Percentiles rank a stretch among this genome's conserved stretches.
phyloP scores from a whole-genome alignment of 768 basidiomycete genomes.

The Pisolithus microcarpus region DNA sequence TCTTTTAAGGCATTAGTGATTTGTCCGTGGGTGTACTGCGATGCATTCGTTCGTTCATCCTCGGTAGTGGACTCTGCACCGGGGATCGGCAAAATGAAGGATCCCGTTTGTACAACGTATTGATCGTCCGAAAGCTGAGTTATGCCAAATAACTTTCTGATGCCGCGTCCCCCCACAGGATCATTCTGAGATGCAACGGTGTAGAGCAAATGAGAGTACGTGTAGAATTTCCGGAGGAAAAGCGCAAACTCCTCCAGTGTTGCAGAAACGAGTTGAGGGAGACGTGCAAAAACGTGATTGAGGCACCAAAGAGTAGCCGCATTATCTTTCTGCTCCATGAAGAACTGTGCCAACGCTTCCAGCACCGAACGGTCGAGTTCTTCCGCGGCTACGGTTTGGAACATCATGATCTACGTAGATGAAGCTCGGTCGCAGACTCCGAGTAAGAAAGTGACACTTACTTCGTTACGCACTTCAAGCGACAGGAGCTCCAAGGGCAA shows the following conservation, averaged over 20 bases:
- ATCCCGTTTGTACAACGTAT: slow-evolving; percentile 22
- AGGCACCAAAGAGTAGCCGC: slow-evolving; percentile 37
- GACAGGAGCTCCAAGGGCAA: slow-evolving; percentile 7
- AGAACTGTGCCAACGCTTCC: slow-evolving; percentile 23
- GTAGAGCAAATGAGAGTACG: slow-evolving; percentile 30
- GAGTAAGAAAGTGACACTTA: slow-evolving; percentile 1
- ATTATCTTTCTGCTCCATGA: slow-evolving; percentile 20
- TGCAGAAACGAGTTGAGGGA: slow-evolving; percentile 20
- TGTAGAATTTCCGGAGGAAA: slow-evolving; percentile 28
- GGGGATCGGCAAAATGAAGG: slow-evolving; percentile 13
- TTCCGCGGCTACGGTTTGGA: slow-evolving; percentile 28
- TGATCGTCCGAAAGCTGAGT: slow-evolving; percentile 20
- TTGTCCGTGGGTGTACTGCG: slow-evolving; percentile 13
- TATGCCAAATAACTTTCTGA: slow-evolving; percentile 33
- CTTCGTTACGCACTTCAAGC: slow-evolving; percentile 4
- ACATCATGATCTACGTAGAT: slow-evolving; percentile 25
- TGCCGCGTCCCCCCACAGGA: slow-evolving; percentile 12
- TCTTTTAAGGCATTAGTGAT: slow-evolving; percentile 19
- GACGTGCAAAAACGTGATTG: slow-evolving; percentile 32
- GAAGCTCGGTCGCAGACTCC: not conserved
- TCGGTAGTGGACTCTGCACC: slow-evolving; percentile 3
- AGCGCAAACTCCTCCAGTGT: slow-evolving; percentile 20
- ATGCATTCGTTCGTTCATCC: not conserved
- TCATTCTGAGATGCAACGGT: slow-evolving; percentile 22
- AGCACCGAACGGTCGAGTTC: slow-evolving; percentile 22